These are phyloP conservation scores for Globisporangium okanoganense DNA, from an alignment of 352 stramenopile genomes.

Conservation along the genomic window DNA sequence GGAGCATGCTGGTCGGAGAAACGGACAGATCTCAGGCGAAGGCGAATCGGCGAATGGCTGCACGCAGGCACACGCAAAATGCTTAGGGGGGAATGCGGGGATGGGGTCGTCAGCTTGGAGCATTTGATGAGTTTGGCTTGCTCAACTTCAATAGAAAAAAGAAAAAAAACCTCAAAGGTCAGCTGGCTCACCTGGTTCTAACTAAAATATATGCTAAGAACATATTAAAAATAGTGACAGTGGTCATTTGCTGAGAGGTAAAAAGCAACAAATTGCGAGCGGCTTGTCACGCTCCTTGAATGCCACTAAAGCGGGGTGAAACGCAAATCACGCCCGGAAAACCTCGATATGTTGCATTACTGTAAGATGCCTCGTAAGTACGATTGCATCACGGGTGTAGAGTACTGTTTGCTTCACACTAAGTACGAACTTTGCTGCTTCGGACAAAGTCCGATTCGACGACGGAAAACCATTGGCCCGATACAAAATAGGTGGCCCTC, in stretches of 20 bases:
- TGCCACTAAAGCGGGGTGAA: conserved; percentile 3
- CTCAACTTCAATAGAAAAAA: too few relatives aligned
- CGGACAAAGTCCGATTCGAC: conserved; percentile 1
- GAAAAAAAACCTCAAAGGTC: too few relatives aligned
- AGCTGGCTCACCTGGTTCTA: too few relatives aligned
- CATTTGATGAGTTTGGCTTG: conserved; percentile 2
- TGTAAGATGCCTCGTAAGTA: background rate
- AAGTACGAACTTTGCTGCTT: background rate
- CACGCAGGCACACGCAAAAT: background rate
- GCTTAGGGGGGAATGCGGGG: background rate
- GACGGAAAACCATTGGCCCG: background rate
- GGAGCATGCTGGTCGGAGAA: background rate
- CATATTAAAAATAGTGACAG: too few relatives aligned
- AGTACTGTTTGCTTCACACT: background rate
- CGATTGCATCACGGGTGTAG: background rate
- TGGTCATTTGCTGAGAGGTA: background rate
- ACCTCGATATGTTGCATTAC: background rate
- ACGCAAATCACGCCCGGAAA: conserved; percentile 2
- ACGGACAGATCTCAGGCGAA: background rate
- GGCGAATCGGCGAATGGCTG: conserved; percentile 7
- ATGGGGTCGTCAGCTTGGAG: background rate
- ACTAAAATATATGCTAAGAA: too few relatives aligned
- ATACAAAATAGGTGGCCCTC: conserved; percentile 11
- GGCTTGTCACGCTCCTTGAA: conserved; percentile 17
- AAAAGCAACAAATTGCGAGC: background rate